Base-by-base conservation (phyloP, 805 yeast species). In the Starmerella asiatica region DNA sequence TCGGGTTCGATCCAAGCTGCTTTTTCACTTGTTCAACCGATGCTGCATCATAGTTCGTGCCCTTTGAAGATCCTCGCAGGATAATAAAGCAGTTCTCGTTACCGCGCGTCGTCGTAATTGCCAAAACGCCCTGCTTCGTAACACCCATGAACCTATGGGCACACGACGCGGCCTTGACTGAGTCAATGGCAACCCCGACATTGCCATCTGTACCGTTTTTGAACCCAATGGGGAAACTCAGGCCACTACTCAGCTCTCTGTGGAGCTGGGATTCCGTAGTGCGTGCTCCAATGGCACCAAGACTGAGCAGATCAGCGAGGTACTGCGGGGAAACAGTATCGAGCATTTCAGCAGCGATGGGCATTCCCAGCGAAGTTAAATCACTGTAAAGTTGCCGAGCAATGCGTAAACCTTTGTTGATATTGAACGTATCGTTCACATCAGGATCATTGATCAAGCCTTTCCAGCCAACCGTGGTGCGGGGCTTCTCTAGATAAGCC, bases 401-500 rank as follows among this genome's bases (percentile, higher is more conserved):
- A 29, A 82, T 72, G 54, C 84, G 75, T 49, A 88, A 70, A 56
- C 98, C 98, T 65, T 84, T 83, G 73, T 88, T 88, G 61, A 88
- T 91, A 60, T 88, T 79, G 74, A 79, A 91, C 36, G 95, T 69
- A 56, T 81, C 80, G 63, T 88, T 83, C 45, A 88, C 74, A 56
- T 88, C 94, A 34, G 98, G 98, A 63, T 88, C 98, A 62, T 88
- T 88, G 59, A 88, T 85, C 55, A 88, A 69, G 55, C 98, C 98
- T 65, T 88, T 88, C 98, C 98, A 88, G 49, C 98, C 98, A 40
- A 88, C 97, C 19, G 97, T 88, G 48, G 98, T 88, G 69, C 98
- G 79, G 56, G 98, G 98, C 65, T 88, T 88, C 66, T 88, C 98
- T 52, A 88, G 70, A 71, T 88, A 88, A 5, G 97, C 97, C 68